Conservation (phyloP, 495 filamentous ascomycete species). For the Neurospora cerealis region DNA sequence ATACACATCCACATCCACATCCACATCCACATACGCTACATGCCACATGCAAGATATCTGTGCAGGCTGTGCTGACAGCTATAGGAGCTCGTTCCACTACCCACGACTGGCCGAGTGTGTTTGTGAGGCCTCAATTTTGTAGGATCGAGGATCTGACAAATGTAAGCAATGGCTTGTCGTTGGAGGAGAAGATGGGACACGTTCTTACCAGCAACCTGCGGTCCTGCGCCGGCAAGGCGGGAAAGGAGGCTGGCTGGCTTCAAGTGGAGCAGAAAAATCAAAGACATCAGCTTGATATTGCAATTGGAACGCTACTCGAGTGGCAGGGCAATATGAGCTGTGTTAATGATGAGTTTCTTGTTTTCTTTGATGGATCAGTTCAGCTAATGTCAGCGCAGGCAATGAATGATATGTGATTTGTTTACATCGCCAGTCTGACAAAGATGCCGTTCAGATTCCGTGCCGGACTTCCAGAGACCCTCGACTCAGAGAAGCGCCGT, state of each 20-base stretch:
- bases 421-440: background rate
- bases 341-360: background rate
- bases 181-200: background rate
- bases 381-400: background rate
- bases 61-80: background rate
- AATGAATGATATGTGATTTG: background rate
- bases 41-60: background rate
- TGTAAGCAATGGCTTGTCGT: background rate
- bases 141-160: background rate
- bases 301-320: background rate
- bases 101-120: background rate
- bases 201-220: background rate
- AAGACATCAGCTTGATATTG: background rate
- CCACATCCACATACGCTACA: background rate
- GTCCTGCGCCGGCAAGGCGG: background rate
- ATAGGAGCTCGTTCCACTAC: background rate
- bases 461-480: background rate
- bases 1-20: background rate
- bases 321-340: background rate
- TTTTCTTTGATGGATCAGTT: background rate
- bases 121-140: background rate
- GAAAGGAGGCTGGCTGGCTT: background rate
- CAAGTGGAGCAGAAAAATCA: background rate
- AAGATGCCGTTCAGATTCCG: background rate
- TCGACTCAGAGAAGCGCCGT: background rate